Base-by-base conservation (phyloP, 169 alveolate species). In the Plasmodium billcollinsi region DNA sequence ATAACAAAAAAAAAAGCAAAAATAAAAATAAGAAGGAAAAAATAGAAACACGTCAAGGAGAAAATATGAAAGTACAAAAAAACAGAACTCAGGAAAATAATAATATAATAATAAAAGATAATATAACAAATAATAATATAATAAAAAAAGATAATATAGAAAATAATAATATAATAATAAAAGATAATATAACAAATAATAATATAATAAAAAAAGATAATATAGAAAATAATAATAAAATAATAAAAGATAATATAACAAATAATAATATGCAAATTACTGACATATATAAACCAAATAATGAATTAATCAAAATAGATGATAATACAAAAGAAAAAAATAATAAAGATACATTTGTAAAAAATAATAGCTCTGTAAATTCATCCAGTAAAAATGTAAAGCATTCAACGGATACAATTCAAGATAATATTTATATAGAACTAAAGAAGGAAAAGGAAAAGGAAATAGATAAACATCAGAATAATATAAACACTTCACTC, bases 381-480 rank as follows among this genome's bases (percentile, higher is more conserved):
- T 33, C 8, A 33, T 33, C 45, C 0, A 5, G 45, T 33, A 33
- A 33, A 33, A 33, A 33, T 33, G 7, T 33, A 33, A 33, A 33
- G 0, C 7, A 33, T 33, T 33, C 45, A 33, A 33, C 6, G 0
- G 45, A 33, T 5, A 33, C 8, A 0, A 33, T 4, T 33, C 45
- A 56, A 56, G 65, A 56, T 15, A 56, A 52, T 14, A 12, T 15
- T 56, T 15, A 56, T 15, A 12, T 9, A 58, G 20, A 72, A 47
- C 21, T 12, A 11, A 50, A 18, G 2, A 65, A 15, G 50, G 80
- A 71, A 45, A 65, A 15, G 50, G 80, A 71, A 45, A 39, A 24
- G 18, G 15, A 18, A 72, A 29, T 72, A 58, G 83, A 72, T 39
- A 72, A 9, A n/a, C 76, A 43, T 33, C 45, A 33, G 2, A 33